phyloP scores from a whole-genome alignment of 164 flowering plant genomes.

The Magnolia changhungtana region DNA sequence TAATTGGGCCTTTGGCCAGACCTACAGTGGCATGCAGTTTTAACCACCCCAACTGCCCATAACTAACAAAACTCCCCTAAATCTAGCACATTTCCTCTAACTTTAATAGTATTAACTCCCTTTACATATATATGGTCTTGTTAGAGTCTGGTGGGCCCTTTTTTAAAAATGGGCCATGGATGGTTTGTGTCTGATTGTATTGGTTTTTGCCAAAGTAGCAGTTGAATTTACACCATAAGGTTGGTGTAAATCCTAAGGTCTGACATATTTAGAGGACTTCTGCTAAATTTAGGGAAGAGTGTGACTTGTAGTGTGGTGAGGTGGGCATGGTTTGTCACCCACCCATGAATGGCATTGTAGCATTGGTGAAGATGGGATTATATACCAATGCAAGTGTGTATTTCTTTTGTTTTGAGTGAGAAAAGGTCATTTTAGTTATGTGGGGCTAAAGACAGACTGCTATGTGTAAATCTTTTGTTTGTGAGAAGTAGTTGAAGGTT shows the following conservation, averaged over 20 bases:
- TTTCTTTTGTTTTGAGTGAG: neutral
- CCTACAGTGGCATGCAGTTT: slow-evolving; percentile 52
- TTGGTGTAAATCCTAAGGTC: slow-evolving; percentile 3
- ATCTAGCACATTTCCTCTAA: slow-evolving; percentile 1
- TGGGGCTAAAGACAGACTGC: neutral
- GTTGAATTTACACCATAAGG: neutral
- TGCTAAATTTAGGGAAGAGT: slow-evolving; percentile 3
- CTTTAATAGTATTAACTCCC: slow-evolving; percentile 1
- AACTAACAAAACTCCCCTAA: slow-evolving; percentile 7
- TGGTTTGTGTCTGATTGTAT: neutral
- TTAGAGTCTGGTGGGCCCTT: neutral
- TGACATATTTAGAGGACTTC: slow-evolving; percentile 7
- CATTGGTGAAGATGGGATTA: neutral
- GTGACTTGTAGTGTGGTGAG: slow-evolving; percentile 8
- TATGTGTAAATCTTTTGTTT: neutral
- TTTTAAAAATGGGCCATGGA: slow-evolving; percentile 7
- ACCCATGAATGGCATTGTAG: slow-evolving; percentile 3
- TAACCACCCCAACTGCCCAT: slow-evolving; percentile 3
- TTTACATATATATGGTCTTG: neutral
- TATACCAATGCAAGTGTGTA: neutral
- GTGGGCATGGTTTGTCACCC: slow-evolving; percentile 16
- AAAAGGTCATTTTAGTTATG: neutral
- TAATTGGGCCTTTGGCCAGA: slow-evolving; percentile 67
- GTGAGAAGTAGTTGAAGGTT: neutral
- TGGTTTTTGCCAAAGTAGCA: neutral